Evolutionary conservation across 805 yeast species (phyloP).

Genomic region (Candida nonsorbophila): DNA sequence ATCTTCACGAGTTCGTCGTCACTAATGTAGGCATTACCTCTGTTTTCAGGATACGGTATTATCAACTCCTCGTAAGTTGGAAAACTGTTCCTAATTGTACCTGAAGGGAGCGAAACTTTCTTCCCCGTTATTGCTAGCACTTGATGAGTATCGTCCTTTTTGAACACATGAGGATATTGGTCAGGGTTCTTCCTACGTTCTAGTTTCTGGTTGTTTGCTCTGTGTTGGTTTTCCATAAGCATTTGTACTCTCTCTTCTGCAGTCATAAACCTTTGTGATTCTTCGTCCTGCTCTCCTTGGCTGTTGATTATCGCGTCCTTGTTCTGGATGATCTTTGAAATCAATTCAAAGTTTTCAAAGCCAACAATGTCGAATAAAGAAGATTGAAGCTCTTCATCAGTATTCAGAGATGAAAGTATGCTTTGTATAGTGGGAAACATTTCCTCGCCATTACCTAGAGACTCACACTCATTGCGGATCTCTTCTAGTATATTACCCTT

Average conservation of each 20-base stretch:
- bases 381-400: conserved; percentile 62
- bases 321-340: conserved; percentile 54
- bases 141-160: conserved; percentile 61
- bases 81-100: conserved; percentile 62
- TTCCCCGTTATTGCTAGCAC: conserved; percentile 73
- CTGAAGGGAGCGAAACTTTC: conserved; percentile 72
- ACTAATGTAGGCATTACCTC: conserved; percentile 35
- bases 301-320: conserved; percentile 19
- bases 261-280: conserved; percentile 32
- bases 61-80: conserved; percentile 73
- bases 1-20: conserved; percentile 51
- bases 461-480: conserved; percentile 23
- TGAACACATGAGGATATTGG: conserved; percentile 83
- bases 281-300: conserved; percentile 5
- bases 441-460: conserved; percentile 24
- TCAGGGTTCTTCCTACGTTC: conserved; percentile 42
- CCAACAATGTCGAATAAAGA: conserved; percentile 77
- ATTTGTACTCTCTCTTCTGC: conserved; percentile 52
- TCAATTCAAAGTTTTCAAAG: conserved; percentile 77
- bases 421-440: conserved; percentile 9
- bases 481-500: conserved; percentile 10
- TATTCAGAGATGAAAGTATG: conserved; percentile 4
- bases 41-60: conserved; percentile 68
- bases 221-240: conserved; percentile 44
- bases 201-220: conserved; percentile 44